Conservation (phyloP, 495 filamentous ascomycete species). For the Patellaria atrata region DNA sequence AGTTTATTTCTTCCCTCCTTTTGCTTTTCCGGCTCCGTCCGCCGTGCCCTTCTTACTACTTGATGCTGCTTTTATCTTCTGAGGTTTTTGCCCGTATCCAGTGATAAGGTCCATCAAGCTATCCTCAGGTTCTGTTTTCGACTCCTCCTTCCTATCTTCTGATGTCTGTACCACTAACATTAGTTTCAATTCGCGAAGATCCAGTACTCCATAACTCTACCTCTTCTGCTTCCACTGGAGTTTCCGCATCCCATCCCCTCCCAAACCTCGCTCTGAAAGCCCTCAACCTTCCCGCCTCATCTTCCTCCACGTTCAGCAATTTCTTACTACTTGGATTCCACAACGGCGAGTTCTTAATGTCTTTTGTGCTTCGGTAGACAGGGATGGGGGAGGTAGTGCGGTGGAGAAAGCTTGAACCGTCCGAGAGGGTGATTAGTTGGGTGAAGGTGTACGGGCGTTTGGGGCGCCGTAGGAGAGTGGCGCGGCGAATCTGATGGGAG, state of each 20-base stretch:
- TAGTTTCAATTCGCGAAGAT: background rate
- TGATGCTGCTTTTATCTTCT: constrained; percentile 7
- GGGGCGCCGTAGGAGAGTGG: constrained; percentile 75
- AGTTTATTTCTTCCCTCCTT: constrained; percentile 11
- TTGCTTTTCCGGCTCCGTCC: constrained; percentile 5
- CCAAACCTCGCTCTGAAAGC: constrained; percentile 80
- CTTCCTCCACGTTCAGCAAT: constrained; percentile 76
- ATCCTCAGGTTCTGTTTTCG: constrained; percentile 7
- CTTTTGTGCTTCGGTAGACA: constrained; percentile 63
- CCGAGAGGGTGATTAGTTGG: constrained; percentile 84
- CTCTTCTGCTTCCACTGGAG: background rate
- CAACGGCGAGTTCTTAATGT: constrained; percentile 71
- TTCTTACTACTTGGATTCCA: constrained; percentile 78
- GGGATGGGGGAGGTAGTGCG: constrained; percentile 77
- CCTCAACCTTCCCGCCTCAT: constrained; percentile 82
- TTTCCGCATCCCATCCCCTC: constrained; percentile 58
- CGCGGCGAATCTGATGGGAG: constrained; percentile 47
- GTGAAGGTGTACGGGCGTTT: constrained; percentile 92
- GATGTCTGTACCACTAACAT: background rate
- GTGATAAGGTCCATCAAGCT: constrained; percentile 18
- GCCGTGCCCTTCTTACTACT: background rate
- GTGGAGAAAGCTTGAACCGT: constrained; percentile 73
- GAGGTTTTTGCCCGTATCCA: constrained; percentile 6
- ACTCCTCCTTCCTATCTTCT: background rate
- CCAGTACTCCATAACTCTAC: background rate